These are phyloP conservation scores for Ceratocystis cacaofunesta DNA, from an alignment of 2,329 filamentous ascomycete genomes.

Conservation along the genomic window DNA sequence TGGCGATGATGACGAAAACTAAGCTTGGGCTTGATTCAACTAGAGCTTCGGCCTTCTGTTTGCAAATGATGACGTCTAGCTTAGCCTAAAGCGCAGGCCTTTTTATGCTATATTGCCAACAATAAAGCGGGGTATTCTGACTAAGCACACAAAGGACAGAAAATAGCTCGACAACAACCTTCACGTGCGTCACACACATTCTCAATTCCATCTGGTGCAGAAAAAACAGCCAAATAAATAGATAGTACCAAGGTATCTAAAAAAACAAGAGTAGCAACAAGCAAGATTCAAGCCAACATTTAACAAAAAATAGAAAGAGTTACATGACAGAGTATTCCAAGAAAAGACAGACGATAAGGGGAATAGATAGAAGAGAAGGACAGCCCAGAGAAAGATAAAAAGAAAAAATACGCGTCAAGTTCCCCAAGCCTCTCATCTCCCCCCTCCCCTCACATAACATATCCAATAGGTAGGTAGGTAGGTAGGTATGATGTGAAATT, in stretches of 20 bases:
- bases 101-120: too few relatives aligned
- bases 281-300: constrained; percentile 3
- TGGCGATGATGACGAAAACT: too few relatives aligned
- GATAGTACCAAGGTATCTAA: constrained; percentile 9
- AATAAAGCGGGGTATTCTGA: not conserved
- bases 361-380: constrained; percentile 4
- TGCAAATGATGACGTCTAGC: not conserved
- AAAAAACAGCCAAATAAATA: not conserved
- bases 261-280: not conserved
- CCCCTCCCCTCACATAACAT: not conserved
- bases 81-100: not conserved
- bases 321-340: constrained; percentile 10
- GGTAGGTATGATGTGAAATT: not conserved
- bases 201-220: not conserved
- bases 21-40: not conserved
- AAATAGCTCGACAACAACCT: not conserved
- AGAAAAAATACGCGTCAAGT: not conserved
- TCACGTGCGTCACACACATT: not conserved
- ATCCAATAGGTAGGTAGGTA: not conserved
- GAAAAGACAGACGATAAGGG: not conserved
- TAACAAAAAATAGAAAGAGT: not conserved
- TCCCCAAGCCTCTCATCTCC: not conserved
- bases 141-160: not conserved
- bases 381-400: not conserved
- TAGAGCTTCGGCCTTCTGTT: not conserved